Evolutionary conservation across 176 grass and related monocot species (phyloP).

Genomic region (Puya raimondii): DNA sequence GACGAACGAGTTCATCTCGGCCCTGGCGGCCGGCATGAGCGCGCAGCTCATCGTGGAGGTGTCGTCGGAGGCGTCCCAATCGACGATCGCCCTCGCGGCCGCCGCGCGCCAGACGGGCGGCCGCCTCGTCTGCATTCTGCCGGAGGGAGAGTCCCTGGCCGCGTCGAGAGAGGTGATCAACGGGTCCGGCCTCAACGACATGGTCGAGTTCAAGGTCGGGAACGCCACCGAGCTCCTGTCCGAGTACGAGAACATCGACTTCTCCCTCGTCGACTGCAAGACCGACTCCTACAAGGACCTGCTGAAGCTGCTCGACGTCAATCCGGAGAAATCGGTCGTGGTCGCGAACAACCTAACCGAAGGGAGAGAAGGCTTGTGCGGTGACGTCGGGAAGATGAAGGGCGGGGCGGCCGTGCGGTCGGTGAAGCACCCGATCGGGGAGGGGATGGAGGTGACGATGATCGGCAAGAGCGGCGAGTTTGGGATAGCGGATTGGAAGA

Average conservation of each 20-base stretch:
- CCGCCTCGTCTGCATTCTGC: conserved; percentile 31
- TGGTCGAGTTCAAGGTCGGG: conserved; percentile 35
- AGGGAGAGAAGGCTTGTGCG: conserved; percentile 20
- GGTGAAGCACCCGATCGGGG: conserved; percentile 30
- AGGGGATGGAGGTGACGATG: conserved; percentile 40
- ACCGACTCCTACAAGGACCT: conserved; percentile 17
- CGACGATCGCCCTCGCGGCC: conserved; percentile 30
- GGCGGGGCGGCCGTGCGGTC: conserved; percentile 14
- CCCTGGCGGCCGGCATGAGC: conserved; percentile 32
- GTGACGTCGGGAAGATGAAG: background rate
- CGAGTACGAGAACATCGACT: conserved; percentile 39
- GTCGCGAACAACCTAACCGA: conserved; percentile 25
- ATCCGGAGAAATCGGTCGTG: conserved; percentile 23
- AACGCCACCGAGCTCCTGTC: conserved; percentile 27
- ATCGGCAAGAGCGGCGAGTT: conserved; percentile 21
- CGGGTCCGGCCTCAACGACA: conserved; percentile 27
- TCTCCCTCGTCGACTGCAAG: conserved; percentile 32
- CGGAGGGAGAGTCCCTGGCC: conserved; percentile 19
- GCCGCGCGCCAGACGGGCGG: conserved; percentile 34
- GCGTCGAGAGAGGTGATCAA: conserved; percentile 28
- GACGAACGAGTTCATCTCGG: conserved; percentile 33
- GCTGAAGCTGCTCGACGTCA: conserved; percentile 31
- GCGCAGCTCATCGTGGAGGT: conserved; percentile 35
- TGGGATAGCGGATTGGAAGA: background rate
- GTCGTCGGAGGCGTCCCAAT: conserved; percentile 31